phyloP scores from a whole-genome alignment of 176 grass and related monocot genomes.

The Musa schizocarpa region DNA sequence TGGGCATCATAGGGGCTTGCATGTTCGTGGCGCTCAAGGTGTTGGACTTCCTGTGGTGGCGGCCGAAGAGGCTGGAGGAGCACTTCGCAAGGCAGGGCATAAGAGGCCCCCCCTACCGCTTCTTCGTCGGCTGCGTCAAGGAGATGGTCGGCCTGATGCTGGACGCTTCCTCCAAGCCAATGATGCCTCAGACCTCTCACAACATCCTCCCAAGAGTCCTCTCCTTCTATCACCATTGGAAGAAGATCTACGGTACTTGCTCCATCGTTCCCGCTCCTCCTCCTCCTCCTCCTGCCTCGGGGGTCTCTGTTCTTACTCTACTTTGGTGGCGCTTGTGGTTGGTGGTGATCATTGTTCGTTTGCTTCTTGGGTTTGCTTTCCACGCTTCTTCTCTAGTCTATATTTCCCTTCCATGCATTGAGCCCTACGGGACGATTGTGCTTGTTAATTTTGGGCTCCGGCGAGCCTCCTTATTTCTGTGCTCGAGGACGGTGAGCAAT shows the following conservation, averaged over 20 bases:
- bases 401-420: background rate
- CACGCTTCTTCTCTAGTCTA: too few species aligned
- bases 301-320: too few species aligned
- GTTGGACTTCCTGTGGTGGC: conserved; percentile 90
- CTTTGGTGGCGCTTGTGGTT: too few species aligned
- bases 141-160: conserved; percentile 94
- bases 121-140: conserved; percentile 82
- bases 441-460: conserved; percentile 1
- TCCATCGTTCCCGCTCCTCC: background rate
- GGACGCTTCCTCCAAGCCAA: conserved; percentile 82
- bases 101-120: conserved; percentile 78
- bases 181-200: conserved; percentile 70
- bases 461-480: too few species aligned
- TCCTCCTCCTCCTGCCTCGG: background rate
- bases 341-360: too few species aligned
- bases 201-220: conserved; percentile 91
- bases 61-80: conserved; percentile 68
- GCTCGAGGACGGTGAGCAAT: too few species aligned
- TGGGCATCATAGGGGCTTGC: conserved; percentile 10
- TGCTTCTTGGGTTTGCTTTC: too few species aligned
- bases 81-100: conserved; percentile 84
- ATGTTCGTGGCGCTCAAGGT: conserved; percentile 44
- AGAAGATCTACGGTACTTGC: conserved; percentile 78
- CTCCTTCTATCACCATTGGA: conserved; percentile 98
- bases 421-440: background rate